A percentile compares a stretch with the other conserved stretches of the same genome.
These are phyloP conservation scores for Flaveria robusta DNA, from an alignment of 129 eudicot species.

Conservation along the genomic window DNA sequence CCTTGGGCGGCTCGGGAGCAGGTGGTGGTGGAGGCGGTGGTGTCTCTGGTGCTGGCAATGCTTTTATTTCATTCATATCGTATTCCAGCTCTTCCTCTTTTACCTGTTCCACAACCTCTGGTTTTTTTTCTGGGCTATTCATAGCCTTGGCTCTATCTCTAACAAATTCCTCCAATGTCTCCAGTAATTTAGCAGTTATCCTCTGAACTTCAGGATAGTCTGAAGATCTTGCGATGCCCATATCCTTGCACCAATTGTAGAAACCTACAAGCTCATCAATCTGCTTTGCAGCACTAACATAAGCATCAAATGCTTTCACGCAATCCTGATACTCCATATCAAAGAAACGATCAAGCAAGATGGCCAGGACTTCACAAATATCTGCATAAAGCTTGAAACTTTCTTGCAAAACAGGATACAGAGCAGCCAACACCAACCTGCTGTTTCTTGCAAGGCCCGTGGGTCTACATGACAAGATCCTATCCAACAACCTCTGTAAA, in stretches of 20 bases:
- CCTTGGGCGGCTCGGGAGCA: constrained; percentile 49
- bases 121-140: constrained; percentile 65
- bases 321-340: constrained; percentile 89
- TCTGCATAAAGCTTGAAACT: constrained; percentile 45
- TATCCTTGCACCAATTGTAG: constrained; percentile 41
- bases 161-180: constrained; percentile 40
- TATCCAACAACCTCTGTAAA: constrained; percentile 42
- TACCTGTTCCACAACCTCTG: constrained; percentile 41
- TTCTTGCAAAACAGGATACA: constrained; percentile 49
- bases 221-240: constrained; percentile 40
- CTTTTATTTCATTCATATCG: constrained; percentile 83
- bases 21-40: constrained; percentile 58
- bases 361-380: constrained; percentile 39
- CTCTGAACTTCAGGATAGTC: constrained; percentile 42
- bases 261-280: constrained; percentile 41
- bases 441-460: constrained; percentile 57
- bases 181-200: constrained; percentile 30
- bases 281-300: constrained; percentile 46
- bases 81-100: constrained; percentile 59
- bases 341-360: constrained; percentile 38
- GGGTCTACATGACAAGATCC: constrained; percentile 35
- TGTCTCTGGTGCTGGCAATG: constrained; percentile 68
- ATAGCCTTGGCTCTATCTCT: constrained; percentile 44
- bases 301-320: constrained; percentile 66
- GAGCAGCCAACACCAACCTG: constrained; percentile 51